These are phyloP conservation scores for Mycena maculata DNA, from an alignment of 768 basidiomycete species.

Conservation along the genomic window DNA sequence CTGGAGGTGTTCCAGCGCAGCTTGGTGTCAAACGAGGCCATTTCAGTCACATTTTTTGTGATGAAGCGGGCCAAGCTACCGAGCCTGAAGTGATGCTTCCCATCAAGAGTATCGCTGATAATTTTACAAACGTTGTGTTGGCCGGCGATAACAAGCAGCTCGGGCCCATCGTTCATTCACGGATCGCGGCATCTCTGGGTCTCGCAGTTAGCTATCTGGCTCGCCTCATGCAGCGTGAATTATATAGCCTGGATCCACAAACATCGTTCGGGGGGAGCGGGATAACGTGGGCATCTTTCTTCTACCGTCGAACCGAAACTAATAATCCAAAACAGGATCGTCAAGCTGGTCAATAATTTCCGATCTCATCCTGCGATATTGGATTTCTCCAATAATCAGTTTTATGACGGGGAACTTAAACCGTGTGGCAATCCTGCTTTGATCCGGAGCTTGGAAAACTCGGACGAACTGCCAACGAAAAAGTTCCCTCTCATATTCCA, in stretches of 20 bases:
- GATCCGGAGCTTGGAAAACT: constrained; percentile 52
- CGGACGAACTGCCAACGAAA: constrained; percentile 51
- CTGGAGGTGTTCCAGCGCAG: constrained; percentile 59
- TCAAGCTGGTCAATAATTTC: constrained; percentile 72
- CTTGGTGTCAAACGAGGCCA: constrained; percentile 64
- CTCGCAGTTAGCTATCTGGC: constrained; percentile 64
- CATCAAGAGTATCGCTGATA: constrained; percentile 61
- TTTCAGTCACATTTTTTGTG: constrained; percentile 70
- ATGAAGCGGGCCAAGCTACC: constrained; percentile 73
- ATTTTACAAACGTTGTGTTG: constrained; percentile 63
- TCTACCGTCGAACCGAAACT: neutral
- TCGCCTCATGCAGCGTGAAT: constrained; percentile 56
- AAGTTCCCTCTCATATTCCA: constrained; percentile 71
- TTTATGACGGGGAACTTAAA: constrained; percentile 65
- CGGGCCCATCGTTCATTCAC: constrained; percentile 66
- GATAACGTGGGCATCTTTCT: constrained; percentile 46
- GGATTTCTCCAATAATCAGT: constrained; percentile 65
- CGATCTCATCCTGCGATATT: constrained; percentile 67
- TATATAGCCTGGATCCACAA: constrained; percentile 49
- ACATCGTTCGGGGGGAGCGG: constrained; percentile 45
- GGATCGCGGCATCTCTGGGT: constrained; percentile 59
- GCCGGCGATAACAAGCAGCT: constrained; percentile 74
- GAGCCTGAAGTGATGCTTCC: constrained; percentile 70
- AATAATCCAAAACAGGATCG: constrained; percentile 51
- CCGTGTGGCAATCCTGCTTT: constrained; percentile 57